Evolutionary conservation across 2,329 filamentous ascomycete genomes (phyloP).

Genomic region (Exutisphaerella laricina): DNA sequence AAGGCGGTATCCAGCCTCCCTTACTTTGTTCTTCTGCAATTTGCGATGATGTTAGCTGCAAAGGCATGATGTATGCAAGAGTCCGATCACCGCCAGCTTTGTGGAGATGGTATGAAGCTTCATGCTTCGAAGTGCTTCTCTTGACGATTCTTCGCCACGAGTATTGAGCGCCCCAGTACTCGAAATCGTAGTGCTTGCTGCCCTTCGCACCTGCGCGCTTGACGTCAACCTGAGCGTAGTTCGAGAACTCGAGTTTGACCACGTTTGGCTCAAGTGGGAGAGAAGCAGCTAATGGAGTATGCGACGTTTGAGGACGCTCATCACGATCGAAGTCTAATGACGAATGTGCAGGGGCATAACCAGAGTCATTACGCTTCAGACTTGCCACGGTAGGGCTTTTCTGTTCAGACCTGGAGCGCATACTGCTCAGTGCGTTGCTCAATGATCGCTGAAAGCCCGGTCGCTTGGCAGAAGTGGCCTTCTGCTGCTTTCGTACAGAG

Average conservation of each 20-base stretch:
- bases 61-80: conserved; percentile 80
- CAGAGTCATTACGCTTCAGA: conserved; percentile 54
- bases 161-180: conserved; percentile 87
- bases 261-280: conserved; percentile 47
- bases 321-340: conserved; percentile 36
- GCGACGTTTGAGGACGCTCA: conserved; percentile 46
- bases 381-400: conserved; percentile 37
- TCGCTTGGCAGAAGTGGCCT: conserved; percentile 44
- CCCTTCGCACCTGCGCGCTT: conserved; percentile 61
- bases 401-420: conserved; percentile 52
- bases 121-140: conserved; percentile 57
- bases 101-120: conserved; percentile 74
- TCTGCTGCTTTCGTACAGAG: conserved; percentile 64
- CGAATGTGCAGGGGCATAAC: conserved; percentile 43
- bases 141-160: conserved; percentile 72
- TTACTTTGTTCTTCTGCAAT: conserved; percentile 65
- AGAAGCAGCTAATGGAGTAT: conserved; percentile 9
- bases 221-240: conserved; percentile 89
- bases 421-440: conserved; percentile 53
- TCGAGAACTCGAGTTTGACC: conserved; percentile 90
- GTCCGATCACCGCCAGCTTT: conserved; percentile 59
- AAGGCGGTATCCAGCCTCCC: conserved; percentile 86
- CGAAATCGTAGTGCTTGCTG: conserved; percentile 78
- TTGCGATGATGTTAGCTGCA: conserved; percentile 66
- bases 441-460: conserved; percentile 54